Conservation (phyloP, 495 filamentous ascomycete species). For the Elasticomyces elasticus region DNA sequence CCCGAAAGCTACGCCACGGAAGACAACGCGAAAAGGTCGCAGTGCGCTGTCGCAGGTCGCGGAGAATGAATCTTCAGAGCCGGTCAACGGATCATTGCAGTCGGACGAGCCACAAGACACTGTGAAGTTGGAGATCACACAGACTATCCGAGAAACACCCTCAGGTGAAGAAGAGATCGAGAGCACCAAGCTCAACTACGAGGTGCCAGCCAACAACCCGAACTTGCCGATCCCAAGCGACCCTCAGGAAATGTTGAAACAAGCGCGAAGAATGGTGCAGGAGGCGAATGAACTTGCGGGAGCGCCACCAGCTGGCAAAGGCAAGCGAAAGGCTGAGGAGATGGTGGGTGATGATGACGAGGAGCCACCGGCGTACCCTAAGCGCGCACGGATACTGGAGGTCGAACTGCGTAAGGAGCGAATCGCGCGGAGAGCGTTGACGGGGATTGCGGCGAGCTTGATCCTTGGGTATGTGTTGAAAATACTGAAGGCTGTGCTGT, state of each 20-base stretch:
- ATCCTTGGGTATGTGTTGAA: constrained; percentile 67
- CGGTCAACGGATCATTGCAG: constrained; percentile 14
- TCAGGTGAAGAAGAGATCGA: constrained; percentile 54
- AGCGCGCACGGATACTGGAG: constrained; percentile 65
- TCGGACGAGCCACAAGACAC: constrained; percentile 28
- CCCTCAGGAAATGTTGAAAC: constrained; percentile 68
- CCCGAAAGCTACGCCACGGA: constrained; percentile 56
- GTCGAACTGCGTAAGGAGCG: constrained; percentile 71
- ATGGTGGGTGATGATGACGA: constrained; percentile 48
- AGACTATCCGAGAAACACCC: constrained; percentile 40
- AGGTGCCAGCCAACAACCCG: constrained; percentile 55
- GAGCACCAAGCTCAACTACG: constrained; percentile 68
- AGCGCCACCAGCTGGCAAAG: constrained; percentile 35
- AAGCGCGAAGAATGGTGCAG: constrained; percentile 83
- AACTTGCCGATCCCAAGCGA: constrained; percentile 64
- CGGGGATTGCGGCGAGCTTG: constrained; percentile 75
- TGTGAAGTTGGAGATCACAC: constrained; percentile 56
- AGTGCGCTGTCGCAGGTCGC: constrained; percentile 35
- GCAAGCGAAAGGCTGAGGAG: constrained; percentile 78
- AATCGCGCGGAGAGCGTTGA: constrained; percentile 68
- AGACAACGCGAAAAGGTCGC: constrained; percentile 57
- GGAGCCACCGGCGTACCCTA: constrained; percentile 46
- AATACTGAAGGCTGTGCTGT: not conserved
- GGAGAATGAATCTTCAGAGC: constrained; percentile 7
- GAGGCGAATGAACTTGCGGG: constrained; percentile 59